Evolutionary conservation across 2,329 filamentous ascomycete species (phyloP).

Genomic region (Monilinia fructigena): DNA sequence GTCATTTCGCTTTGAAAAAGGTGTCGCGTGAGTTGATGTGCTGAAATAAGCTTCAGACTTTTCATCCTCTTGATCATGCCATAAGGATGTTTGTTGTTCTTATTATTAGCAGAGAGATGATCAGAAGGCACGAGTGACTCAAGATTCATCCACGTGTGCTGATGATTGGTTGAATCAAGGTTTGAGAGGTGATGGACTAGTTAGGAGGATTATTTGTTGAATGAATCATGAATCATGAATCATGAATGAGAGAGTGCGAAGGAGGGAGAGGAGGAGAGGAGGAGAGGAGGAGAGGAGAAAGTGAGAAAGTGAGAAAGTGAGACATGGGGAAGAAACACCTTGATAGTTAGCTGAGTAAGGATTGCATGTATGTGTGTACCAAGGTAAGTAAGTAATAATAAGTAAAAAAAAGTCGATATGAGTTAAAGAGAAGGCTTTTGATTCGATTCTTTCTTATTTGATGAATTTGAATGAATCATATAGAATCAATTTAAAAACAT

Average conservation of each 20-base stretch:
- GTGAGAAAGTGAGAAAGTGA: neutral
- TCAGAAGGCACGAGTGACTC: slow-evolving; percentile 86
- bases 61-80: neutral
- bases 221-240: too few relatives aligned
- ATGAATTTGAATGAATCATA: too few relatives aligned
- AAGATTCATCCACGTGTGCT: slow-evolving; percentile 67
- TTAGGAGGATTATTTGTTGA: too few relatives aligned
- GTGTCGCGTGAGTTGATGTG: slow-evolving; percentile 14
- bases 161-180: slow-evolving; percentile 52
- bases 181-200: neutral
- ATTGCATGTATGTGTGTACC: too few relatives aligned
- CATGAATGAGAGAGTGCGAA: neutral
- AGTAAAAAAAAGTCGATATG: too few relatives aligned
- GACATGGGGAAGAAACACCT: slow-evolving; percentile 8
- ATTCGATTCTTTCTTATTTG: too few relatives aligned
- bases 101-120: slow-evolving; percentile 47
- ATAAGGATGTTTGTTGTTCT: neutral
- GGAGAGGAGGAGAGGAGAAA: too few relatives aligned
- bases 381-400: too few relatives aligned
- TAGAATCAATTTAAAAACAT: too few relatives aligned
- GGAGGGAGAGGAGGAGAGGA: neutral
- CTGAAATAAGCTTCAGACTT: neutral
- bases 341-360: neutral
- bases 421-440: too few relatives aligned
- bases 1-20: slow-evolving; percentile 8